Base-by-base conservation (phyloP, 1,284 basidiomycete genomes). In the Boletus sp. region DNA sequence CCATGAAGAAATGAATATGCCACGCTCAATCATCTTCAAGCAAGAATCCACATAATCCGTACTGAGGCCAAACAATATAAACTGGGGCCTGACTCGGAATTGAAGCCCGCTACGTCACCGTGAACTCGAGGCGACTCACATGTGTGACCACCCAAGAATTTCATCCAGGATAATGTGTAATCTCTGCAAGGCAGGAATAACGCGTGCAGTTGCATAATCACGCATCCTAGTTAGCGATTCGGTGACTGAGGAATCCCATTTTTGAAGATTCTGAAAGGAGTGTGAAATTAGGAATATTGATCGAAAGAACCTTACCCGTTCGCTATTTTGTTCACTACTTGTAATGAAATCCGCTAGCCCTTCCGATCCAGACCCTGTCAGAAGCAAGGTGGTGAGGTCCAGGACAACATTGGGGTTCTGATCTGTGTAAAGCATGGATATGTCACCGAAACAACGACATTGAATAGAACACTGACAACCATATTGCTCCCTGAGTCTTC, bases 261-360 rank as follows among this genome's bases (percentile, higher is more conserved):
- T 88, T 62, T 82, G 80, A 46, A 89, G 72, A 44, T 80, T 78
- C 87, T 89, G 61, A 48, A 53, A 56, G 51, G 32, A 49, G 52
- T 36, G 54, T 61, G 56, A 61, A 54, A 42, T 35, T 22, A 20
- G 46, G 45, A 37, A 19, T 39, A 46, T 52, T 48, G 40, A 57
- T 54, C 53, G 49, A 25, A 53, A 48, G 32, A 39, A 46, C 60
- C 69, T 55, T 69, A 88, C 88, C 64, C 88, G 74, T 67, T 91
- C 88, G 51, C 82, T 88, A 75, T 85, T 85, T 58, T 84, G 81
- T 57, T 89, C 87, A 17, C 78, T 78, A 55, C 84, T 87, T 14
- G 82, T 81, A 44, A 91, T 72, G 62, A 85, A 87, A 65, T 90
- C 88, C 34, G 69, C 59, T 26, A 91, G 69, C 5, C 83, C 70